Evolutionary conservation across 1,139 yeast species (phyloP).

Genomic region (Magnusiomyces ingens): DNA sequence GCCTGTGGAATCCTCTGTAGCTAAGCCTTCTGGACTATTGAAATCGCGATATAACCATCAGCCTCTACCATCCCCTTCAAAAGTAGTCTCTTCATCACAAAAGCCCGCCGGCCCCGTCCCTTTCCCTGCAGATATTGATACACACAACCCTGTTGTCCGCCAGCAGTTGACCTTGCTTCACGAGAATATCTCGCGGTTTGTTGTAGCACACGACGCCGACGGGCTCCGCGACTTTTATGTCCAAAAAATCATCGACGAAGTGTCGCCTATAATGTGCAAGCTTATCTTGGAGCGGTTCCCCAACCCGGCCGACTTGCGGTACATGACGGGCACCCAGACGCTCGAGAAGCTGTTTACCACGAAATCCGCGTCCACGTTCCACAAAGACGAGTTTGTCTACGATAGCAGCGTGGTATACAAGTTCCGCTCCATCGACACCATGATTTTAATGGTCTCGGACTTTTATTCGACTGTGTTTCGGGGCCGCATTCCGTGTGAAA

Average conservation of each 20-base stretch:
- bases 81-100: no score
- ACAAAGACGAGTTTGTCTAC: not conserved
- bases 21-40: no score
- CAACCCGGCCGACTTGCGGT: not conserved
- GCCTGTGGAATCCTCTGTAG: no score
- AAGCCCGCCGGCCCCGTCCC: no score
- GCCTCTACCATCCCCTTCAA: no score
- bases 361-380: not conserved
- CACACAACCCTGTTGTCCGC: no score
- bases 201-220: not conserved
- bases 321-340: not conserved
- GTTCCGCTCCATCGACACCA: not conserved
- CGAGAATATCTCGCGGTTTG: no score
- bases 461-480: not conserved
- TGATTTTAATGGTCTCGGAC: not conserved
- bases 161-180: no score
- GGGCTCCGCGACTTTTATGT: not conserved
- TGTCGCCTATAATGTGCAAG: not conserved
- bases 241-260: not conserved
- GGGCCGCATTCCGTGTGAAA: not conserved
- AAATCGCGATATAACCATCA: no score
- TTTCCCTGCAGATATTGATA: no score
- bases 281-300: not conserved
- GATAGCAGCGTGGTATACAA: not conserved
- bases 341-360: not conserved